Base-by-base conservation (phyloP, 345 rosid genomes). In the Capsella bursapastoris region DNA sequence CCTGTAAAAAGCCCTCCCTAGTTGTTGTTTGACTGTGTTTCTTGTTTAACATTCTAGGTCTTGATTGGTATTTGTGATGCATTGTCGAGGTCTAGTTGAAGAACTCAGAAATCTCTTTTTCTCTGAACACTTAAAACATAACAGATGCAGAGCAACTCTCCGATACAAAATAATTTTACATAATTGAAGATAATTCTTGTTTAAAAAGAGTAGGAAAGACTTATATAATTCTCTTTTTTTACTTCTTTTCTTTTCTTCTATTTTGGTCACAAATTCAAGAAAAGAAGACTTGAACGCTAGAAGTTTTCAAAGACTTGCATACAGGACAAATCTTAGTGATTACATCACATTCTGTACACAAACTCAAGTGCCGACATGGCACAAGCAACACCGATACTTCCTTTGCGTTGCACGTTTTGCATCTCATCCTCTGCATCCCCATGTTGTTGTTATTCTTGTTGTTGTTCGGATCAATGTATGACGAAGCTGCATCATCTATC, bases 301-400 rank as follows among this genome's bases (percentile, higher is more conserved):
- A 82, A 45, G 84, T 83, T 81, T 82, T 88, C 82, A 70, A 78
- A 73, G 77, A 78, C 80, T 75, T 79, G 81, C 96, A 87, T 50
- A 87, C 70, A 38, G 89, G 96, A 76, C 93, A 88, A 60, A 68
- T 66, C 28, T 82, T 74, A 57, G 78, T 66, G 69, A 80, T 74
- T 47, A 74, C 81, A 64, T 81, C 89, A 60, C 91, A 90, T 37
- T 87, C 96, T 80, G 76, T 85, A 82, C 93, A 90, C 75, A 90
- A 79, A 55, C 90, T 81, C 80, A 90, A 82, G 70, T 85, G 93
- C 70, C 90, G 81, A 71, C 91, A 90, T 4, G 93, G 96, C 83
- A 83, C 78, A 61, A 86, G 68, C 81, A 88, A 66, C 68, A 86
- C 75, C 4, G 83, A 78, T 10, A 86, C 90, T 73, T 83, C 91